These are phyloP conservation scores for Murraya koenigii DNA, from an alignment of 345 rosid species.

Conservation along the genomic window DNA sequence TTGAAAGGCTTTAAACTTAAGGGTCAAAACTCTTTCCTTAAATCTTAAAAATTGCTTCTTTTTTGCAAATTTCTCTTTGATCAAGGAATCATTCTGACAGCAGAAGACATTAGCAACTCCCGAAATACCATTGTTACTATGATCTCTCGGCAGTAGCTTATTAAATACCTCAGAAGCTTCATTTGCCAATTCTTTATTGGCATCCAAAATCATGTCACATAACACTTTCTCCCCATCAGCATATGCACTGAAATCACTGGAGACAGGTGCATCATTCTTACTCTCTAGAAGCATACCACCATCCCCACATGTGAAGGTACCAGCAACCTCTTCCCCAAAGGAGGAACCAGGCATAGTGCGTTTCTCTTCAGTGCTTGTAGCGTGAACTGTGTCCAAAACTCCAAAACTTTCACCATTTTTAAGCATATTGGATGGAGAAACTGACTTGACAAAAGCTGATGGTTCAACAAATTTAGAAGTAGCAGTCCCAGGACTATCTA, in stretches of 20 bases:
- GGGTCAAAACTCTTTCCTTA: slow-evolving; percentile 73
- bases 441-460: slow-evolving; percentile 20
- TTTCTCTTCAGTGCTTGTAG: slow-evolving; percentile 15
- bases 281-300: slow-evolving; percentile 19
- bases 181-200: slow-evolving; percentile 63
- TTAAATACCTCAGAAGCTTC: slow-evolving; percentile 53
- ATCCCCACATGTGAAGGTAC: slow-evolving; percentile 15
- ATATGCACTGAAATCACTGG: slow-evolving; percentile 19
- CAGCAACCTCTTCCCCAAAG: slow-evolving; percentile 16
- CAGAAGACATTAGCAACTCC: slow-evolving; percentile 24
- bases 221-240: slow-evolving; percentile 34
- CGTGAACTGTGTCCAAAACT: slow-evolving; percentile 23
- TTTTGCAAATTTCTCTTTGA: slow-evolving; percentile 45
- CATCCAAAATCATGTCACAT: slow-evolving; percentile 39
- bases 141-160: slow-evolving; percentile 46
- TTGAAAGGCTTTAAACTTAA: slow-evolving; percentile 75
- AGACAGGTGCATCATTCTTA: slow-evolving; percentile 20
- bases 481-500: slow-evolving; percentile 69
- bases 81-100: slow-evolving; percentile 30
- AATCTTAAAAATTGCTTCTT: slow-evolving; percentile 49
- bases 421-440: slow-evolving; percentile 25
- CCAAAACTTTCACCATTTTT: slow-evolving; percentile 25
- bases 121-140: slow-evolving; percentile 27
- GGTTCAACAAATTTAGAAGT: slow-evolving; percentile 57
- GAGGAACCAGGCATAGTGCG: slow-evolving; percentile 16